Evolutionary conservation across 129 eudicot genomes (phyloP).

Genomic region (Arctium minus): DNA sequence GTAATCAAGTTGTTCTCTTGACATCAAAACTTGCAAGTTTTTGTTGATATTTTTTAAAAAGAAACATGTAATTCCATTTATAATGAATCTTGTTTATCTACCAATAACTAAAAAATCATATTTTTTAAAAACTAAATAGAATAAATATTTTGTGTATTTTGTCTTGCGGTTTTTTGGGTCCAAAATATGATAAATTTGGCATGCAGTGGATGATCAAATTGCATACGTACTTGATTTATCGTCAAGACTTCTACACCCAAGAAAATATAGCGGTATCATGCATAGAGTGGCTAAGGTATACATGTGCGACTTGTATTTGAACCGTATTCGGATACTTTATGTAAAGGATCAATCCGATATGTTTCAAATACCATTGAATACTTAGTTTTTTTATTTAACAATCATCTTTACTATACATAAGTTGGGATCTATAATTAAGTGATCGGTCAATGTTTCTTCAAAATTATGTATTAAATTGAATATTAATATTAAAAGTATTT

Average conservation of each 20-base stretch:
- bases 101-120: neutral
- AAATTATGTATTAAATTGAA: neutral
- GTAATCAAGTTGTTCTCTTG: neutral
- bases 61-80: no score
- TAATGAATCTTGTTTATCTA: neutral
- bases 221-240: neutral
- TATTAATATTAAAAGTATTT: neutral
- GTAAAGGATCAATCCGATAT: no score
- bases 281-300: neutral
- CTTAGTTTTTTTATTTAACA: neutral
- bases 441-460: neutral
- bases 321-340: neutral
- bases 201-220: neutral
- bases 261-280: constrained; percentile 13
- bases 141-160: neutral
- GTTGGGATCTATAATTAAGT: neutral
- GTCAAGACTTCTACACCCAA: neutral
- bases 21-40: neutral
- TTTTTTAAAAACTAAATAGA: no score
- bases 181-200: neutral
- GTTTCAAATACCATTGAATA: neutral
- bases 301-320: neutral
- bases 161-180: neutral
- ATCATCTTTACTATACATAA: neutral
- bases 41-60: neutral